These are phyloP conservation scores for Crucihimalaya himalaica DNA, from an alignment of 345 rosid genomes.

Conservation along the genomic window DNA sequence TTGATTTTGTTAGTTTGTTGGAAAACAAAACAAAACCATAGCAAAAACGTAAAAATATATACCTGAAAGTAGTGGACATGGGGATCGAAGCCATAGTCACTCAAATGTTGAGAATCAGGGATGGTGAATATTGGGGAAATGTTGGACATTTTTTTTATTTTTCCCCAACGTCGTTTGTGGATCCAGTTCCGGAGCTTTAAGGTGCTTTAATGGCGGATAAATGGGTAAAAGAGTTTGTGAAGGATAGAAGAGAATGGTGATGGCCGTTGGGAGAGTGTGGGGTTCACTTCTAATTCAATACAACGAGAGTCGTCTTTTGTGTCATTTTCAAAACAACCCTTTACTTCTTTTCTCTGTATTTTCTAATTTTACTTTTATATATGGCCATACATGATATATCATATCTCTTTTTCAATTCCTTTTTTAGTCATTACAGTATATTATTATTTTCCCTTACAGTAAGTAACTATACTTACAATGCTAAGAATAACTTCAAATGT, in stretches of 20 bases:
- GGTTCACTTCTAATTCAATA: slow-evolving; percentile 31
- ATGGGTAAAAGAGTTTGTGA: not conserved
- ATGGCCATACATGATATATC: not conserved
- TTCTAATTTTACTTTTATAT: not conserved
- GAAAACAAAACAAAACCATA: not conserved
- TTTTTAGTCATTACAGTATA: not conserved
- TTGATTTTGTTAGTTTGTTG: not conserved
- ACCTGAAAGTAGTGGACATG: slow-evolving; percentile 84
- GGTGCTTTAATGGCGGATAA: slow-evolving; percentile 18
- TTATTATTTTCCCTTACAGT: not conserved
- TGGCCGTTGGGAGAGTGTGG: slow-evolving; percentile 41
- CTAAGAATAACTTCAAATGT: not conserved
- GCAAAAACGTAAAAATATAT: not conserved
- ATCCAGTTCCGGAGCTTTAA: not conserved
- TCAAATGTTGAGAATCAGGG: slow-evolving; percentile 70
- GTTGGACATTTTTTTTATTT: slow-evolving; percentile 55
- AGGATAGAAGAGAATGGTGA: not conserved
- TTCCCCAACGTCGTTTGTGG: too few species aligned
- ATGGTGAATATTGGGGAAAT: slow-evolving; percentile 69
- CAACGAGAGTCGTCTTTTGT: slow-evolving; percentile 26
- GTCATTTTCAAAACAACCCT: slow-evolving; percentile 26
- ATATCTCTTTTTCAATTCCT: not conserved
- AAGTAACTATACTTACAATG: not conserved
- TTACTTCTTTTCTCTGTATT: not conserved
- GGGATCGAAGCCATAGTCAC: slow-evolving; percentile 89